Base-by-base conservation (phyloP, 1,284 basidiomycete genomes). In the Melampsora americana region DNA sequence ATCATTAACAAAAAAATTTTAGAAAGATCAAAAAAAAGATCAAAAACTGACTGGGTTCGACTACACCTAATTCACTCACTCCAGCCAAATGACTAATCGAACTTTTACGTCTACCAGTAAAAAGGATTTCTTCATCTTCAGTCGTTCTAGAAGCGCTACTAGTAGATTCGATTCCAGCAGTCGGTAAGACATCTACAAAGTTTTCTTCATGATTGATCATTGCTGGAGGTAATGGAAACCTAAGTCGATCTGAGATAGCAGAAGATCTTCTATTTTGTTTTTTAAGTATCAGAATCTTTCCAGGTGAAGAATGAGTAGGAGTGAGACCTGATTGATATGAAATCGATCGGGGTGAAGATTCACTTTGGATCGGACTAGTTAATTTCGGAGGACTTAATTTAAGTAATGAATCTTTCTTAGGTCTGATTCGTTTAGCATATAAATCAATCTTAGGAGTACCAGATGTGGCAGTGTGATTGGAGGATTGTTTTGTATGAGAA, bases 61-160 rank as follows among this genome's bases (percentile, higher is more conserved):
- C n/a, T 56, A 56, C 53, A 56, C 53, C 53, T 56, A 56, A 56
- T 56, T 56, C 53, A 56, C n/a, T 23, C 9, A 56, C 53, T 7
- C 53, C 53, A 56, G 7, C 53, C 16, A 56, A 56, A 28, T 56
- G n/a, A 56, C 53, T 56, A 23, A 56, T 56, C 16, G 53, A 56
- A 56, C 53, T 56, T 23, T 14, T n/a, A 23, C 53, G 53, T 23
- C n/a, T 6, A 56, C 53, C 53, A 7, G 3, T 9, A 56, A 23
- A 56, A 5, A 56, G n/a, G 28, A 56, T 56, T 16, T 56, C 53
- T 56, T 56, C 53, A 56, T 56, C 53, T 23, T 56, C 53, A 3
- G 53, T 56, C 9, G 53, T 56, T n/a, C n/a, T n/a, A 23, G 53
- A 56, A 56, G 28, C 53, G n/a, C 53, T 23, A 23, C 28, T n/a